Evolutionary conservation across 169 alveolate genomes (phyloP).

Genomic region (Plasmodium blacklocki): DNA sequence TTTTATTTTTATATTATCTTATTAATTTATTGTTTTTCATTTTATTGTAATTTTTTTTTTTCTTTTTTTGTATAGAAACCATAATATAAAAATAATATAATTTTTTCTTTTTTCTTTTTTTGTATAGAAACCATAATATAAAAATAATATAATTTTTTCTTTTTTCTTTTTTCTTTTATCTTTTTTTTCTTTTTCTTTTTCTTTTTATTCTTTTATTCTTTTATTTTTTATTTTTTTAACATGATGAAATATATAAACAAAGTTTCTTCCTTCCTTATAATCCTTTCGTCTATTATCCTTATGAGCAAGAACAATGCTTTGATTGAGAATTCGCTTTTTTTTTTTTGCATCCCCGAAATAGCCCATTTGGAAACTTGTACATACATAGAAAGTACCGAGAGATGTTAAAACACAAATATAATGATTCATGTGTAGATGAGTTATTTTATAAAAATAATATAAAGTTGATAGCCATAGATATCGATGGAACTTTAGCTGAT

Average conservation of each 20-base stretch:
- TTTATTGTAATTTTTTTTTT: too few relatives aligned
- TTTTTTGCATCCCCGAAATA: conserved; percentile 69
- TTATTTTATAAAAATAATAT: conserved; percentile 23
- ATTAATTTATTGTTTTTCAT: too few relatives aligned
- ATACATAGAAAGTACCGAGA: conserved; percentile 20
- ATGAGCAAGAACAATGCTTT: conserved; percentile 15
- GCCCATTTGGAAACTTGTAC: conserved; percentile 1
- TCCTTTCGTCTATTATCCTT: conserved; percentile 5
- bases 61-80: too few relatives aligned
- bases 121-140: too few relatives aligned
- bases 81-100: too few relatives aligned
- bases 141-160: too few relatives aligned
- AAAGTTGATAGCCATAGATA: conserved; percentile 48
- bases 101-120: too few relatives aligned
- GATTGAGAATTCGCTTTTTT: conserved; percentile 59
- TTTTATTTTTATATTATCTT: too few relatives aligned
- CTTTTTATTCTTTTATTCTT: neutral
- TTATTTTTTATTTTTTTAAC: neutral
- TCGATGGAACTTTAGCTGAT: conserved; percentile 65
- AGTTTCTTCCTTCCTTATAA: conserved; percentile 2
- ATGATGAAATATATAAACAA: conserved; percentile 11
- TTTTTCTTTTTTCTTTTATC: neutral
- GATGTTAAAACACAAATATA: conserved; percentile 22
- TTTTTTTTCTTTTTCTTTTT: neutral
- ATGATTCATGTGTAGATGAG: conserved; percentile 25